Percentiles rank a stretch among this genome's conserved stretches.
Conservation (phyloP, 2,329 filamentous ascomycete species). For the Thelonectria discophora region DNA sequence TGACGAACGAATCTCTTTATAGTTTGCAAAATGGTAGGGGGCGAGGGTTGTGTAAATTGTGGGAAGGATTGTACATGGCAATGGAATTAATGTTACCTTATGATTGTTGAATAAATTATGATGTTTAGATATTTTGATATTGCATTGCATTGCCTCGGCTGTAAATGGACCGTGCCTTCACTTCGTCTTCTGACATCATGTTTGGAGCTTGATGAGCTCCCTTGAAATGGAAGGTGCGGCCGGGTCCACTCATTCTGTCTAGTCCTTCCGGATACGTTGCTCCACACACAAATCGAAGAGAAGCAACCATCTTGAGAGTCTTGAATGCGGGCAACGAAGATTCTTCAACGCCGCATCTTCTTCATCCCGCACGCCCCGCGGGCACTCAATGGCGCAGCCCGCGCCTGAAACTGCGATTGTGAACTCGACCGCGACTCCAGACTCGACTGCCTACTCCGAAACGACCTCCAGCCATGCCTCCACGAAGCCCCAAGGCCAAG, state of each 20-base stretch:
- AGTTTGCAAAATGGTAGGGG: background rate
- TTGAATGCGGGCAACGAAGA: slow-evolving; percentile 33
- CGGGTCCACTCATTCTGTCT: slow-evolving; percentile 9
- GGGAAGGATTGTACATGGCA: slow-evolving; percentile 1
- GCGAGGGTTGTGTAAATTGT: background rate
- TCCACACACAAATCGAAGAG: slow-evolving; percentile 35
- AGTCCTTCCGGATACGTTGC: slow-evolving; percentile 15
- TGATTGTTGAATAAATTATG: background rate
- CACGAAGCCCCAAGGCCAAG: slow-evolving; percentile 40
- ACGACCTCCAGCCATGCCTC: slow-evolving; percentile 39
- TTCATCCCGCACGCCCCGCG: slow-evolving; percentile 24
- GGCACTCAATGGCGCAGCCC: slow-evolving; percentile 42
- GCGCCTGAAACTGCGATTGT: slow-evolving; percentile 28
- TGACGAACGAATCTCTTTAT: slow-evolving; percentile 39
- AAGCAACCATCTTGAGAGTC: slow-evolving; percentile 21
- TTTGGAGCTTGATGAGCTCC: slow-evolving; percentile 7
- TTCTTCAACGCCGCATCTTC: slow-evolving; percentile 23
- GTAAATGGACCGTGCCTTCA: background rate
- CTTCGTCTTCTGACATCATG: slow-evolving; percentile 1
- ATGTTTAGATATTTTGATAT: background rate
- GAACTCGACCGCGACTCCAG: background rate
- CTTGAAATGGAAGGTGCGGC: slow-evolving; percentile 18
- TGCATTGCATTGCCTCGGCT: background rate
- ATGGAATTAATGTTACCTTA: slow-evolving; percentile 3
- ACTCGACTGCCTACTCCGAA: background rate